A percentile compares a stretch with the other conserved stretches of the same genome.
phyloP scores from a whole-genome alignment of 257 asterid genomes.

The Cynanchum wilfordii region DNA sequence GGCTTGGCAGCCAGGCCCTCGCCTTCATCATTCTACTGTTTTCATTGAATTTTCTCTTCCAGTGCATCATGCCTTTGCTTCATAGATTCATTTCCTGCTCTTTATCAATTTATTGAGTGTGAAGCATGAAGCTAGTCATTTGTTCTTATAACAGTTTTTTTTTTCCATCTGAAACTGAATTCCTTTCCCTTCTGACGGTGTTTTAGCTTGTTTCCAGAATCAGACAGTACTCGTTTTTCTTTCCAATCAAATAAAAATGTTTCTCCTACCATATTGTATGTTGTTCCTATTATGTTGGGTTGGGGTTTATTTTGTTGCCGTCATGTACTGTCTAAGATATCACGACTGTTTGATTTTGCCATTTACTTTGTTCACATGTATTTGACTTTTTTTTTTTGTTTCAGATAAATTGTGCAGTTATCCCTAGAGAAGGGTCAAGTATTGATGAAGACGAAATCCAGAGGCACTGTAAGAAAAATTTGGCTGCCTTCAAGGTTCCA shows the following conservation, averaged over 20 bases:
- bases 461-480: constrained; percentile 76
- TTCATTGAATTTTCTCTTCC: too few relatives aligned
- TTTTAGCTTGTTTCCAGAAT: background rate
- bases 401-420: constrained; percentile 95
- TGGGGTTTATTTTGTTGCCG: background rate
- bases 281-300: background rate
- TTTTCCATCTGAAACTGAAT: background rate
- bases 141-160: background rate
- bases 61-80: background rate
- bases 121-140: background rate
- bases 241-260: background rate
- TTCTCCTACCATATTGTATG: background rate
- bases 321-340: background rate
- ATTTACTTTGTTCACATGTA: constrained; percentile 4
- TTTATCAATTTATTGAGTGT: background rate
- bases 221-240: background rate
- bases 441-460: constrained; percentile 65
- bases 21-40: background rate
- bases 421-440: constrained; percentile 66
- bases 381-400: background rate
- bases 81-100: background rate
- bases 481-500: constrained; percentile 93
- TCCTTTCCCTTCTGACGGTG: background rate
- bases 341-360: background rate
- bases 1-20: background rate